These are phyloP conservation scores for Mycena venus DNA, from an alignment of 768 basidiomycete species.

Conservation along the genomic window DNA sequence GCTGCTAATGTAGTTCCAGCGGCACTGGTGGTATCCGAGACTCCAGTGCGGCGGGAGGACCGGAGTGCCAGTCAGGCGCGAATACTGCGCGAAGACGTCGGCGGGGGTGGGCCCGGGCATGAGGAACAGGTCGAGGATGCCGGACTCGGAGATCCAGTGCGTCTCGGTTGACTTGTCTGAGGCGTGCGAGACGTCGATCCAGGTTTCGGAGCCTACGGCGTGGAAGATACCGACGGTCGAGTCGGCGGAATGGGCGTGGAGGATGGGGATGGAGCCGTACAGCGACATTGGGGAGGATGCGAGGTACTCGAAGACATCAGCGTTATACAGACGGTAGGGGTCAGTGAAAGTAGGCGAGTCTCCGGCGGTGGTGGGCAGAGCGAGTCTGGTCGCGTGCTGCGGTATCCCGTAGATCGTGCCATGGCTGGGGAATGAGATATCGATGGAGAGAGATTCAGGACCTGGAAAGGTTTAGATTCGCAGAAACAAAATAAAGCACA, in stretches of 20 bases:
- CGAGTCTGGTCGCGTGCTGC: conserved; percentile 92
- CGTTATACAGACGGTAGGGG: conserved; percentile 95
- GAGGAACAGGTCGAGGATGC: conserved; percentile 94
- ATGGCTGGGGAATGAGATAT: conserved; percentile 94
- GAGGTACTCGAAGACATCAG: conserved; percentile 97
- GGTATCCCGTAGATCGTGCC: conserved; percentile 96
- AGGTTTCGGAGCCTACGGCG: conserved; percentile 92
- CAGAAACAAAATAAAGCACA: not conserved
- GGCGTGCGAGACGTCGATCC: conserved; percentile 90
- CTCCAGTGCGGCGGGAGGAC: conserved; percentile 93
- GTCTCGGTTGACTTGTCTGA: conserved; percentile 81
- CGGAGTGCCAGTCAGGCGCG: conserved; percentile 85
- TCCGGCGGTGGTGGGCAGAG: conserved; percentile 90
- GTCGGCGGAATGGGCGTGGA: conserved; percentile 91
- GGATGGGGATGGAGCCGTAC: conserved; percentile 92
- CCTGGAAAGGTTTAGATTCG: conserved; percentile 66
- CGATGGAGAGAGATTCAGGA: conserved; percentile 93
- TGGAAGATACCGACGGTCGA: conserved; percentile 94
- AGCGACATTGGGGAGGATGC: conserved; percentile 84
- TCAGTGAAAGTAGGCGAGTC: conserved; percentile 84
- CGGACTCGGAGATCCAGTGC: conserved; percentile 98
- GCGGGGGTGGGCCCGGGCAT: conserved; percentile 91
- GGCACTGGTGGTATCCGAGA: conserved; percentile 95
- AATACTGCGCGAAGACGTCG: conserved; percentile 89
- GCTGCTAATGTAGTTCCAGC: conserved; percentile 97